These are phyloP conservation scores for Phlyctochytrium arcticum DNA, from an alignment of 192 early-diverging fungal species.

Conservation along the genomic window DNA sequence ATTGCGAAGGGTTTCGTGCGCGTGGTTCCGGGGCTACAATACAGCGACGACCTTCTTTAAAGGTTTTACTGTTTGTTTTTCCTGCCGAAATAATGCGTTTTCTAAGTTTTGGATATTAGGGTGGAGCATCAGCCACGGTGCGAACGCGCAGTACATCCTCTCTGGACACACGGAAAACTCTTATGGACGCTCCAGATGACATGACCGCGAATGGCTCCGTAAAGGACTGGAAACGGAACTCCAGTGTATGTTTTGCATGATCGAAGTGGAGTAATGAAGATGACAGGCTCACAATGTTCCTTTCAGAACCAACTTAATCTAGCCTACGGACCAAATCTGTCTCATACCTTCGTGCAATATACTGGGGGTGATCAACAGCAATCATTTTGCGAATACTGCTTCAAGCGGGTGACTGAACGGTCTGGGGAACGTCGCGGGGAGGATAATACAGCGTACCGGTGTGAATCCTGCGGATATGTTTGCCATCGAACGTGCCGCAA, in stretches of 20 bases:
- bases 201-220: not conserved
- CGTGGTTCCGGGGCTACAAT: conserved; percentile 13
- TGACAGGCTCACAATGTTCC: not conserved
- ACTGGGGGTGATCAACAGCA: conserved; percentile 21
- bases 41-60: not conserved
- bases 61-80: no score
- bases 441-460: conserved; percentile 34
- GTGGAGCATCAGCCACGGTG: not conserved
- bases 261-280: no score
- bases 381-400: conserved; percentile 50
- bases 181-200: conserved; percentile 11
- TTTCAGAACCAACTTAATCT: conserved; percentile 21
- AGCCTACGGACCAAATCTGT: conserved; percentile 4
- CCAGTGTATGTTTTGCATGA: conserved; percentile 6
- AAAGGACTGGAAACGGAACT: conserved; percentile 20
- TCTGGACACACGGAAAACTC: conserved; percentile 21
- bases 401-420: conserved; percentile 6
- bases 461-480: conserved; percentile 49
- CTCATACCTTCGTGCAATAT: conserved; percentile 42
- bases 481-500: conserved; percentile 52
- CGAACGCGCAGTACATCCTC: conserved; percentile 19
- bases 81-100: no score
- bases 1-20: conserved; percentile 29
- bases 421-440: conserved; percentile 17
- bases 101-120: no score